Conservation (phyloP, 257 asterid species). For the Fraxinus cuspidata region DNA sequence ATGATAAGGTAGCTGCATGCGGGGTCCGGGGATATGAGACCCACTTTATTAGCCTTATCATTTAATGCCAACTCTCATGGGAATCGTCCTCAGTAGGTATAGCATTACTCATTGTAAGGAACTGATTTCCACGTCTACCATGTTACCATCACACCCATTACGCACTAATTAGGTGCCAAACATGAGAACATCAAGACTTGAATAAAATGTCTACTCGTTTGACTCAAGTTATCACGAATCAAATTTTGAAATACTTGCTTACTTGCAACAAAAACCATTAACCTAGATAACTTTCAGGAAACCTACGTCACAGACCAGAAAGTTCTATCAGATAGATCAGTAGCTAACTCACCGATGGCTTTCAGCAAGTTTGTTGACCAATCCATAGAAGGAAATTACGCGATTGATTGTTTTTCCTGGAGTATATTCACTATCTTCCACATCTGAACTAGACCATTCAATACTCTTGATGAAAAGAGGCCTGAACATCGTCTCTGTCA, state of each 20-base stretch:
- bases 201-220: not conserved
- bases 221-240: not conserved
- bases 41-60: too few species aligned
- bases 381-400: constrained; percentile 71
- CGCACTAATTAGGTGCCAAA: not conserved
- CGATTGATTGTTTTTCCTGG: constrained; percentile 49
- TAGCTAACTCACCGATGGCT: constrained; percentile 64
- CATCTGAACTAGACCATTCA: constrained; percentile 76
- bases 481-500: constrained; percentile 81
- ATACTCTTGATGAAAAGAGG: constrained; percentile 80
- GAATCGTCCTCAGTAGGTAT: too few species aligned
- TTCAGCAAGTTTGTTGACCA: constrained; percentile 81
- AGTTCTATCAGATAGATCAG: constrained; percentile 10
- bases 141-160: not conserved
- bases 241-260: not conserved
- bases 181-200: not conserved
- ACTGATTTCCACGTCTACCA: not conserved
- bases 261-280: not conserved
- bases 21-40: too few species aligned
- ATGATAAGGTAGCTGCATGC: too few species aligned
- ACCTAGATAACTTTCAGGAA: not conserved
- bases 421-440: constrained; percentile 40
- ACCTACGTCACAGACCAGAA: not conserved
- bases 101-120: not conserved
- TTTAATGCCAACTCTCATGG: too few species aligned